A percentile compares a stretch with the other conserved stretches of the same genome.
Evolutionary conservation across 2,329 filamentous ascomycete genomes (phyloP).

Genomic region (Fusarium drepaniforme): DNA sequence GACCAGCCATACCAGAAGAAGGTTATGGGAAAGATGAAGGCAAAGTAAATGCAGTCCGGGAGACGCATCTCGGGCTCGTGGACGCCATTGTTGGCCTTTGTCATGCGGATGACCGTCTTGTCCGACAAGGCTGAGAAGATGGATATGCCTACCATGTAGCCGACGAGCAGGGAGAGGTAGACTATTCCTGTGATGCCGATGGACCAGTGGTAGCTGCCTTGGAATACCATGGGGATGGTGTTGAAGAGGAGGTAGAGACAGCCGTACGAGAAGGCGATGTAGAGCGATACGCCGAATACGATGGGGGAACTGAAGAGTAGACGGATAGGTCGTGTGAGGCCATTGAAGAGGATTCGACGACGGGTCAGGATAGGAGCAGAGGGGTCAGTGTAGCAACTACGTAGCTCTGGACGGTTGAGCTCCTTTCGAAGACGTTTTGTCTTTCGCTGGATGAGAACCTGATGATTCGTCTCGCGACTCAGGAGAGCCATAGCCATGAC

Average conservation of each 20-base stretch:
- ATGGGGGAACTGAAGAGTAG: constrained; percentile 63
- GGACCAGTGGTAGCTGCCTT: constrained; percentile 59
- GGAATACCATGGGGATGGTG: constrained; percentile 64
- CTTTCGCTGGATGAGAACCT: constrained; percentile 64
- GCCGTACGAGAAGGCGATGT: constrained; percentile 65
- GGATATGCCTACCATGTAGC: constrained; percentile 55
- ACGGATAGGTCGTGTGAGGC: constrained; percentile 64
- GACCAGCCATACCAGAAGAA: constrained; percentile 53
- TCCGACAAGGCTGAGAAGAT: constrained; percentile 60
- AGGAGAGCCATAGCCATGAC: constrained; percentile 43
- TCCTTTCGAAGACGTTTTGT: constrained; percentile 58
- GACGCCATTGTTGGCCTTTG: constrained; percentile 55
- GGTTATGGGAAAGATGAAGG: constrained; percentile 47
- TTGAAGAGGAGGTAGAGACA: constrained; percentile 67
- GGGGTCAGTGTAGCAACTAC: constrained; percentile 60
- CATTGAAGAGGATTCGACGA: constrained; percentile 56
- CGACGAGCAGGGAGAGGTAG: constrained; percentile 61
- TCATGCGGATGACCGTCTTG: constrained; percentile 58
- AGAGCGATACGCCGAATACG: constrained; percentile 59
- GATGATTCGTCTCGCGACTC: constrained; percentile 56
- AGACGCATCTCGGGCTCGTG: constrained; percentile 52
- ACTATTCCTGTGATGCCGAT: constrained; percentile 61
- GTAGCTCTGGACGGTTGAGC: constrained; percentile 55
- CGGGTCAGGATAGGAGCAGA: constrained; percentile 36
- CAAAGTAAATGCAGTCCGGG: constrained; percentile 48